Evolutionary conservation across 257 asterid species (phyloP).

Genomic region (Schizonepeta tenuifolia): DNA sequence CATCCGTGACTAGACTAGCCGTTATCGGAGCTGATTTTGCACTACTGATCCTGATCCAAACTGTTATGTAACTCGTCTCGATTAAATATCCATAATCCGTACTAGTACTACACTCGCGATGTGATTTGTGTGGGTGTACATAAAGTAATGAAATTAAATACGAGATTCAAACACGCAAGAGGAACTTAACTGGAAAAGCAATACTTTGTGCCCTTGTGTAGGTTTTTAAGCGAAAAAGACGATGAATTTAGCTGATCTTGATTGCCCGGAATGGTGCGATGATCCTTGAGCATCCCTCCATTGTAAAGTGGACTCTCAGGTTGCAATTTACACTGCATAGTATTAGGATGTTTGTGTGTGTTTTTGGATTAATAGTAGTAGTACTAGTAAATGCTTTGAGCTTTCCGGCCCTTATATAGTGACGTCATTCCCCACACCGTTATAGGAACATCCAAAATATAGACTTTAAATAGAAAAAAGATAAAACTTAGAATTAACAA

Average conservation of each 20-base stretch:
- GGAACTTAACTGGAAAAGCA: conserved; percentile 68
- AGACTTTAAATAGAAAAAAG: background rate
- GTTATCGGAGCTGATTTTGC: conserved; percentile 46
- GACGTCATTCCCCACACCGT: too few species aligned
- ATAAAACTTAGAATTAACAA: background rate
- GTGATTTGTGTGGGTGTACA: too few species aligned
- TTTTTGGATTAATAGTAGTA: background rate
- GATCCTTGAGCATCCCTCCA: conserved; percentile 67
- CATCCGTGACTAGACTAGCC: conserved; percentile 51
- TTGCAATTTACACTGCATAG: conserved; percentile 53
- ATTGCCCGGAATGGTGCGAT: conserved; percentile 5
- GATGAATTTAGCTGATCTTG: conserved; percentile 35
- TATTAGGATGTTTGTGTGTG: background rate
- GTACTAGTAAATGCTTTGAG: too few species aligned
- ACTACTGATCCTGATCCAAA: conserved; percentile 60
- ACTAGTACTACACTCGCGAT: too few species aligned
- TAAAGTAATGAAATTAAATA: background rate
- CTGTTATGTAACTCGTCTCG: conserved; percentile 34
- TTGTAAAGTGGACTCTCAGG: conserved; percentile 68
- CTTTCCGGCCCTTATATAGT: too few species aligned
- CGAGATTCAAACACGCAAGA: background rate
- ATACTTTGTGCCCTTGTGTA: conserved; percentile 44
- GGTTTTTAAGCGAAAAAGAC: conserved; percentile 45
- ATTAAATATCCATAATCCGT: too few species aligned
- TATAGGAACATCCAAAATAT: background rate